These are phyloP conservation scores for Linnemannia schmuckeri DNA, from an alignment of 192 early-diverging fungal species.

Conservation along the genomic window DNA sequence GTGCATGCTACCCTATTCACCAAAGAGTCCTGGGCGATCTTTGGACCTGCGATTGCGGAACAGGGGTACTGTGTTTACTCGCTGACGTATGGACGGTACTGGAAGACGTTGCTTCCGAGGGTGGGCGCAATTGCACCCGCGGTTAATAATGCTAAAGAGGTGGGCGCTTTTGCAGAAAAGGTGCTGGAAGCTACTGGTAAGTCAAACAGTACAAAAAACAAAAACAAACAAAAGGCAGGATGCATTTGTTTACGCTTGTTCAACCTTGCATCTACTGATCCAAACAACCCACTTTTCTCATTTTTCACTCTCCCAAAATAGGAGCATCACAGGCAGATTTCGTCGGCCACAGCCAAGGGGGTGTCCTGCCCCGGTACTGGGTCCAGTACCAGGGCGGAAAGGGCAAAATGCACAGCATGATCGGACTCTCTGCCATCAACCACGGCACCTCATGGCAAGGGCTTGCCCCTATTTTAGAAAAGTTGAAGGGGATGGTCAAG, in stretches of 20 bases:
- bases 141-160: background rate
- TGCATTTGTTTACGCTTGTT: background rate
- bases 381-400: background rate
- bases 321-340: slow-evolving; percentile 12
- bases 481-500: background rate
- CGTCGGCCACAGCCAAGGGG: slow-evolving; percentile 20
- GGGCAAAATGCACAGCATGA: slow-evolving; percentile 11
- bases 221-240: background rate
- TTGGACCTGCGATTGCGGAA: background rate
- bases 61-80: slow-evolving; percentile 5
- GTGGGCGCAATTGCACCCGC: background rate
- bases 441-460: slow-evolving; percentile 9
- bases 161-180: background rate
- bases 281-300: no score
- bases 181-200: slow-evolving; percentile 14
- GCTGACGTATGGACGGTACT: background rate
- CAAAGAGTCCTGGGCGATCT: background rate
- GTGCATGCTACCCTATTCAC: slow-evolving; percentile 3
- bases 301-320: background rate
- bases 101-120: background rate
- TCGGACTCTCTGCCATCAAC: slow-evolving; percentile 10
- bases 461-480: background rate
- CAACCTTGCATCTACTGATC: background rate
- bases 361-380: slow-evolving; percentile 16
- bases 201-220: background rate